phyloP scores from a whole-genome alignment of 176 grass and related monocot species.

The Carex cristatella region DNA sequence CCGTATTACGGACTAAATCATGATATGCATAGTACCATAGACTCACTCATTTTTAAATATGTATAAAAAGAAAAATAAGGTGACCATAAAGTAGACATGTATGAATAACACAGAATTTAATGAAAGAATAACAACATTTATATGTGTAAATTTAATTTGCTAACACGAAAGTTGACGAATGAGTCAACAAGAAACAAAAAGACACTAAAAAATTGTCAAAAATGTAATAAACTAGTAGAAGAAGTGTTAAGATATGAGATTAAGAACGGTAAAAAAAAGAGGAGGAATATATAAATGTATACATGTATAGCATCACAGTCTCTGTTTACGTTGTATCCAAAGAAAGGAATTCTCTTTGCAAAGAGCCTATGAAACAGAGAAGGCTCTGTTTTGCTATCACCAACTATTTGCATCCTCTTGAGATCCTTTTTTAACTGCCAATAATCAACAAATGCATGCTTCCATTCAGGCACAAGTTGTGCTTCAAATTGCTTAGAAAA shows the following conservation, averaged over 20 bases:
- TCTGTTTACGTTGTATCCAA: slow-evolving; percentile 44
- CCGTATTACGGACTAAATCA: too few relatives aligned
- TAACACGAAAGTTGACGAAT: background rate
- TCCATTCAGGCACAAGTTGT: slow-evolving; percentile 96
- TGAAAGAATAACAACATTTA: background rate
- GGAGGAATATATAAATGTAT: background rate
- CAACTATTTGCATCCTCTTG: slow-evolving; percentile 54
- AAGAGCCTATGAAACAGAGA: slow-evolving; percentile 30
- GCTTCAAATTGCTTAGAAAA: slow-evolving; percentile 95
- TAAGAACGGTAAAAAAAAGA: background rate
- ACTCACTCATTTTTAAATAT: background rate
- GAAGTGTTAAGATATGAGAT: background rate
- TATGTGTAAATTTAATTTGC: background rate
- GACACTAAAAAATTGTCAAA: background rate
- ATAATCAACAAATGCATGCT: slow-evolving; percentile 94
- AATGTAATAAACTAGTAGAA: background rate
- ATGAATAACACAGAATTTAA: background rate
- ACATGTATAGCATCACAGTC: slow-evolving; percentile 67
- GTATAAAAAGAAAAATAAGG: background rate
- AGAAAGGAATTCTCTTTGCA: slow-evolving; percentile 46
- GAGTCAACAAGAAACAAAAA: background rate
- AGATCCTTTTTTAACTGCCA: slow-evolving; percentile 90
- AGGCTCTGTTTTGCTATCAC: background rate
- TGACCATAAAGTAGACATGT: too few relatives aligned
- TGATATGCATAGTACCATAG: too few relatives aligned